Evolutionary conservation across 2,329 filamentous ascomycete species (phyloP).

Genomic region (Trichoderma semiorbis): DNA sequence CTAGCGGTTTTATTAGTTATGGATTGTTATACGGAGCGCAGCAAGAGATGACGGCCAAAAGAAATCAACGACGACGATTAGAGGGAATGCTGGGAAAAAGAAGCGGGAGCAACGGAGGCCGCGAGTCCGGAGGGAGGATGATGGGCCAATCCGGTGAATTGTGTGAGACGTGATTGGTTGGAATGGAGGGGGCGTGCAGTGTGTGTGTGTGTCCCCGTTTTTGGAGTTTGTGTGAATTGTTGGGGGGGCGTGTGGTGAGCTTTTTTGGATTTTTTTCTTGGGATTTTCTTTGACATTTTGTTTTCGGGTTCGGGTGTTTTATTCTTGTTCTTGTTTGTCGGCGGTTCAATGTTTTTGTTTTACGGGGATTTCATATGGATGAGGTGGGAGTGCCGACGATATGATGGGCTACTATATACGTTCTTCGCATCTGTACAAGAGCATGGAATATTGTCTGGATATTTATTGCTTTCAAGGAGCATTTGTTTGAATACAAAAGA

Average conservation of each 20-base stretch:
- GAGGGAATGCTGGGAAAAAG: too few relatives aligned
- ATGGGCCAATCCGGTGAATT: not conserved
- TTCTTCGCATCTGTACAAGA: too few relatives aligned
- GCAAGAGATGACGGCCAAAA: not conserved
- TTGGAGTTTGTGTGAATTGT: constrained; percentile 1
- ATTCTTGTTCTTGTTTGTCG: not conserved
- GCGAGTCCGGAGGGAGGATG: not conserved
- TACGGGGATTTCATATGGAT: not conserved
- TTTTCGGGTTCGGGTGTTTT: not conserved
- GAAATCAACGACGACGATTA: not conserved
- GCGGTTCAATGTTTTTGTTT: not conserved
- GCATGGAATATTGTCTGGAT: not conserved
- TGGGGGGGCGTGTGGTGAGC: not conserved
- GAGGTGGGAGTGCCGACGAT: not conserved
- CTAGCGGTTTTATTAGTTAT: not conserved
- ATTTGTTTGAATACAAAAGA: not conserved
- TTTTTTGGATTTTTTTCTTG: not conserved
- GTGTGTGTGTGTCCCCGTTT: not conserved
- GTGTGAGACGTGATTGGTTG: not conserved
- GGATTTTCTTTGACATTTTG: not conserved
- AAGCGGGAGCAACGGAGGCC: constrained; percentile 3
- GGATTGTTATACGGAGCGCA: not conserved
- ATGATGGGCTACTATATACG: not conserved
- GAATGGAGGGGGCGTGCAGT: not conserved
- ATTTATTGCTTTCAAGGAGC: not conserved